phyloP scores from a whole-genome alignment of 129 eudicot species.

The Heracleum sosnowskyi region DNA sequence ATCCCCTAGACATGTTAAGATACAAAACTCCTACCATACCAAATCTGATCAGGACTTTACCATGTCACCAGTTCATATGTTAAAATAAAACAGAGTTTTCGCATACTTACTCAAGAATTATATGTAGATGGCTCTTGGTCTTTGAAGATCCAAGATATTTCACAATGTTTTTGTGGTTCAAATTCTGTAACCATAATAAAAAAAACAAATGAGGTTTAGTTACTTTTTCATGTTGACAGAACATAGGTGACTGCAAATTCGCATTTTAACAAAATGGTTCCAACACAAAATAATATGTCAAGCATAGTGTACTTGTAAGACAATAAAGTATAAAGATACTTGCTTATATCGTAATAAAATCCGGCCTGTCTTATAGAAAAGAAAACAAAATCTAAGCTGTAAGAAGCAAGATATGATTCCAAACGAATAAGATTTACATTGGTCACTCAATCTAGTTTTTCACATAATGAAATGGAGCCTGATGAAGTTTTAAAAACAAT shows the following conservation, averaged over 20 bases:
- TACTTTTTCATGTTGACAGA: not conserved
- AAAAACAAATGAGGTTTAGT: not conserved
- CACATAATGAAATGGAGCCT: no score
- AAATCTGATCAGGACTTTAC: not conserved
- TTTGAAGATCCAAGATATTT: constrained; percentile 91
- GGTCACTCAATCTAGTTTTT: no score
- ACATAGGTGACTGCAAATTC: not conserved
- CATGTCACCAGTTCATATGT: not conserved
- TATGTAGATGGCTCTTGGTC: constrained; percentile 91
- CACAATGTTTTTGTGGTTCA: constrained; percentile 62
- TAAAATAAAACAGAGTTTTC: not conserved
- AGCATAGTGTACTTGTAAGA: not conserved
- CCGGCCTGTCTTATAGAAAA: not conserved
- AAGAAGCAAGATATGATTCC: no score
- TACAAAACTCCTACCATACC: not conserved
- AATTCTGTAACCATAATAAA: constrained; percentile 25
- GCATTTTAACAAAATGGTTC: not conserved
- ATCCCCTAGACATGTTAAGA: not conserved
- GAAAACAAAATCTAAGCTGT: not conserved
- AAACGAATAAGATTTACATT: no score
- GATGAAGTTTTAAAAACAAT: no score
- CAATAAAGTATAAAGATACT: not conserved
- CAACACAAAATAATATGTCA: not conserved
- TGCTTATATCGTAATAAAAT: not conserved
- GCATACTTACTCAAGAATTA: constrained; percentile 84